A percentile compares a stretch with the other conserved stretches of the same genome.
These are phyloP conservation scores for Ballota nigra DNA, from an alignment of 257 asterid species.

Conservation along the genomic window DNA sequence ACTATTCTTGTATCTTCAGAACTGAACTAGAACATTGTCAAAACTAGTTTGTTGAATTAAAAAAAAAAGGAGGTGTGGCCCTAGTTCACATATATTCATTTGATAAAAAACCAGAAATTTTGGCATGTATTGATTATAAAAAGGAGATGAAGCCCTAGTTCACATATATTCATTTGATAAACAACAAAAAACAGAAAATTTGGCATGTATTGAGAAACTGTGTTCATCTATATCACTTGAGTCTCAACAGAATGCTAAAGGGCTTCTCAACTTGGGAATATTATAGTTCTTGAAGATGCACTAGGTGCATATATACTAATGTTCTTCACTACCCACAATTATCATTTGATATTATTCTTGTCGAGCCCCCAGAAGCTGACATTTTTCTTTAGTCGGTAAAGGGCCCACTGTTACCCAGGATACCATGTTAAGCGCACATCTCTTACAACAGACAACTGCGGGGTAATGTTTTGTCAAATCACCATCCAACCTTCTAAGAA, in stretches of 20 bases:
- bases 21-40: neutral
- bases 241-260: neutral
- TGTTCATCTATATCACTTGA: constrained; percentile 1
- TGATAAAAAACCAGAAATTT: too few relatives aligned
- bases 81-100: constrained; percentile 1
- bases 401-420: neutral
- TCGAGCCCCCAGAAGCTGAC: neutral
- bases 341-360: neutral
- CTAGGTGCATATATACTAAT: neutral
- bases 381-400: neutral
- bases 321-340: neutral
- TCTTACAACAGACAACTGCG: neutral
- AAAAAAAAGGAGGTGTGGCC: neutral
- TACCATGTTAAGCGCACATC: neutral
- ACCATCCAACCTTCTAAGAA: neutral
- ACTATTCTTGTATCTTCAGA: neutral
- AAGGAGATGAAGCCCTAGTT: neutral
- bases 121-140: neutral
- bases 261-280: neutral
- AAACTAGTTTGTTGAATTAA: neutral
- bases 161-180: neutral
- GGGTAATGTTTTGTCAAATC: neutral
- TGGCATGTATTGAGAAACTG: neutral
- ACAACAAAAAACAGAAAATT: neutral
- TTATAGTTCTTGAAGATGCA: neutral